phyloP scores from a whole-genome alignment of 2,329 filamentous ascomycete species.

The Claviceps spartinae region DNA sequence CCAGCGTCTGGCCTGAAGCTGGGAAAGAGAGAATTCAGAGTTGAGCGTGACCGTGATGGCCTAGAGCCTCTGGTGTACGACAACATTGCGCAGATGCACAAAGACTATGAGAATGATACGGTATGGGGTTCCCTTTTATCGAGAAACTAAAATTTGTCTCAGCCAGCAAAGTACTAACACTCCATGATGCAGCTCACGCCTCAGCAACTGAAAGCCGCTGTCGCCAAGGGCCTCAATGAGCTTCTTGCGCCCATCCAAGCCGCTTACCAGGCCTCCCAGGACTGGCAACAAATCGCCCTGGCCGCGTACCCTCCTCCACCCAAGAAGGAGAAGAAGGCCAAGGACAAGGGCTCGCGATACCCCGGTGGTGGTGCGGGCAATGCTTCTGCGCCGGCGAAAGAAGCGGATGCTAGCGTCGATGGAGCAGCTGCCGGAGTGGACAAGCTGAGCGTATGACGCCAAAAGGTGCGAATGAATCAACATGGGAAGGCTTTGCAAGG shows the following conservation, averaged over 20 bases:
- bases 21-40: conserved; percentile 49
- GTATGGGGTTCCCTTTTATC: conserved; percentile 30
- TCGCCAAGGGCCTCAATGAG: conserved; percentile 56
- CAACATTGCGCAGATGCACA: conserved; percentile 58
- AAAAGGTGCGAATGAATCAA: background rate
- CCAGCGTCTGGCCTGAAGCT: conserved; percentile 53
- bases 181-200: conserved; percentile 48
- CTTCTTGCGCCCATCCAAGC: conserved; percentile 67
- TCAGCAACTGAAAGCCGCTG: conserved; percentile 75
- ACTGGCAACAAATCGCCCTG: conserved; percentile 58
- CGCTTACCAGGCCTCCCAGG: conserved; percentile 54
- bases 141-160: background rate
- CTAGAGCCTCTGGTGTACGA: conserved; percentile 66
- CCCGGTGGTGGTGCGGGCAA: conserved; percentile 28
- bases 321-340: conserved; percentile 65
- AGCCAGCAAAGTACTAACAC: background rate
- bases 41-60: conserved; percentile 51
- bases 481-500: no score
- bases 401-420: conserved; percentile 2
- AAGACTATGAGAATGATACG: conserved; percentile 68
- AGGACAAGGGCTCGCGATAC: conserved; percentile 58
- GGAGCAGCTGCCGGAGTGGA: conserved; percentile 2
- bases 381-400: background rate
- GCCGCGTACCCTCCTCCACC: conserved; percentile 67
- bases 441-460: conserved; percentile 4